These are phyloP conservation scores for Phytophthora agathidicida DNA, from an alignment of 352 stramenopile species.

Conservation along the genomic window DNA sequence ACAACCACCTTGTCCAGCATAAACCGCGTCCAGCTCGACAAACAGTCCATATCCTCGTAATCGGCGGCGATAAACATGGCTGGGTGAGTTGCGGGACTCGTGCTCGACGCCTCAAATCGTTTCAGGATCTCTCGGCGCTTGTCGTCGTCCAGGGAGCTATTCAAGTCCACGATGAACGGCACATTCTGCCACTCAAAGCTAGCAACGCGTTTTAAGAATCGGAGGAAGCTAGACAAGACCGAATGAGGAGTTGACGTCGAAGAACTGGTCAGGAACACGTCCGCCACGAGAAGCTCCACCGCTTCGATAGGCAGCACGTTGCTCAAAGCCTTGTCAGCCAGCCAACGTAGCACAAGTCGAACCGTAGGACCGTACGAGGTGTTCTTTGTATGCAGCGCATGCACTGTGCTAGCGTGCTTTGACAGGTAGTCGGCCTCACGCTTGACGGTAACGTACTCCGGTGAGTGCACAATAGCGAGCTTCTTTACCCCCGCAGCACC, in stretches of 20 bases:
- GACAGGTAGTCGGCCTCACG: constrained; percentile 65
- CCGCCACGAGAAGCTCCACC: constrained; percentile 80
- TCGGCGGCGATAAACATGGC: constrained; percentile 81
- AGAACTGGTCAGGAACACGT: constrained; percentile 65
- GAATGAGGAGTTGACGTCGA: constrained; percentile 67
- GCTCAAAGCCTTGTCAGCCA: constrained; percentile 80
- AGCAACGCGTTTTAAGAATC: constrained; percentile 76
- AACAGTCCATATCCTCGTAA: constrained; percentile 80
- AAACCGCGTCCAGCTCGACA: constrained; percentile 85
- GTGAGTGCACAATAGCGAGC: constrained; percentile 62
- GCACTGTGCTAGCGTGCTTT: constrained; percentile 73
- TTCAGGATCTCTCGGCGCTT: constrained; percentile 75
- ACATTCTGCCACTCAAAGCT: constrained; percentile 77
- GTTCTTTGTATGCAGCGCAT: constrained; percentile 83
- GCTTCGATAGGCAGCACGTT: constrained; percentile 74
- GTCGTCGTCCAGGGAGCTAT: constrained; percentile 61
- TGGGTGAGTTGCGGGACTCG: constrained; percentile 56
- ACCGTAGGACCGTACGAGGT: constrained; percentile 80
- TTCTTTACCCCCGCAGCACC: constrained; percentile 63
- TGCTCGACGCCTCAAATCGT: constrained; percentile 77
- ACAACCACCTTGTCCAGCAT: constrained; percentile 65
- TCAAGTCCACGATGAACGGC: constrained; percentile 80
- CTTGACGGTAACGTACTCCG: constrained; percentile 66
- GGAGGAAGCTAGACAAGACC: constrained; percentile 80
- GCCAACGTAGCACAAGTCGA: constrained; percentile 81